Base-by-base conservation (phyloP, 2,329 filamentous ascomycete species). In the Septoria petroselini region DNA sequence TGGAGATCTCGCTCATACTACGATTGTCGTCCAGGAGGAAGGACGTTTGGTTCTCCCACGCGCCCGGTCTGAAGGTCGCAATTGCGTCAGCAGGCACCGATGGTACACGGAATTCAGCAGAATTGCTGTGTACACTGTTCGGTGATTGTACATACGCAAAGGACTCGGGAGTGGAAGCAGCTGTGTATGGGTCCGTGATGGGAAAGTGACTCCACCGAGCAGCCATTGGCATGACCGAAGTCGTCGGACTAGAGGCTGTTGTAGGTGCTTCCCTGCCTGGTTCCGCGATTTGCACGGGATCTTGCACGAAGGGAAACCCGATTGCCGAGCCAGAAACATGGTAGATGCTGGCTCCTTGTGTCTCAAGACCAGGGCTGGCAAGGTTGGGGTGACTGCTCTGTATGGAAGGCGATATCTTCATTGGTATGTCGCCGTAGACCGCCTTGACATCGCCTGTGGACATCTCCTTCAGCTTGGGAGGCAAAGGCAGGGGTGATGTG, bases 11-110 rank as follows among this genome's bases (percentile, higher is more conserved):
- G 48, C 79, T 82, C 25, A 80, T 63, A 39, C 76, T 76, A 54
- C 79, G 73, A 47, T 77, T 75, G 33, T 80, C 77, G 48, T 77
- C 71, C 4, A 79, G 69, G 3, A 79, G 63, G 59, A 79, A 79
- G 0, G 77, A 79, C 3, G n/a, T 45, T 17, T 39, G 40, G 4
- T 30, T 37, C n/a, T 34, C 40, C 50, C 54, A 53, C 1, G 52
- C 48, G n/a, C 48, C 52, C n/a, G 50, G 50, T n/a, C 45, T 49
- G 23, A 50, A 59, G 48, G 54, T 59, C 4, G 57, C 50, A 25
- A 57, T 43, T 6, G 38, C 38, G 39, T 25, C 44, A 29, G 50
- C 39, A 11, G 31, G 23, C 3, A 48, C 50, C 3, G 50, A 52
- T n/a, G 49, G 50, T 11, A 52, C 14, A 4, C 45, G 45, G 29